Evolutionary conservation across 768 basidiomycete genomes (phyloP).

Genomic region (Panellus pusillus): DNA sequence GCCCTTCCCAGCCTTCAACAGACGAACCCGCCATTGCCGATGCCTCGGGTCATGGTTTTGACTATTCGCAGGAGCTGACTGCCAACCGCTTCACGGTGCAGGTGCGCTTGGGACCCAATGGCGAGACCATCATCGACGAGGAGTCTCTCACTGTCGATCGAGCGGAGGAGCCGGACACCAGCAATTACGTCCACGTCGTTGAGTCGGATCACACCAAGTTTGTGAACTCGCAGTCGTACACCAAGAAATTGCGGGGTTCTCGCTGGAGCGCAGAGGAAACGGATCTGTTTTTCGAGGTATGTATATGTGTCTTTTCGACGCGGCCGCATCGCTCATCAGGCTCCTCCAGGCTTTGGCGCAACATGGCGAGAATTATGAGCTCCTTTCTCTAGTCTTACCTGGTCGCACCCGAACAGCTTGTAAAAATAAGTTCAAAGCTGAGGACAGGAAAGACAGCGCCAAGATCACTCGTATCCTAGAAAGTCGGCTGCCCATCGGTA

Average conservation of each 20-base stretch:
- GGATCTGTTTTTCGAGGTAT: constrained; percentile 81
- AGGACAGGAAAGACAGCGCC: constrained; percentile 79
- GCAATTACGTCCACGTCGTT: constrained; percentile 73
- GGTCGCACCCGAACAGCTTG: constrained; percentile 86
- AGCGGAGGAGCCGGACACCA: constrained; percentile 63
- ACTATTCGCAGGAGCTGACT: constrained; percentile 64
- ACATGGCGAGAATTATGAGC: constrained; percentile 91
- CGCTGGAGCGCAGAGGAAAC: constrained; percentile 92
- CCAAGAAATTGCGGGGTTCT: constrained; percentile 76
- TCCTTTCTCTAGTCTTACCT: constrained; percentile 83
- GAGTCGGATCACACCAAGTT: constrained; percentile 85
- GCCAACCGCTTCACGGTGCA: constrained; percentile 81
- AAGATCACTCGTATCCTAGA: constrained; percentile 76
- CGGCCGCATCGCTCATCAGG: constrained; percentile 13
- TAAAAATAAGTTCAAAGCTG: constrained; percentile 90
- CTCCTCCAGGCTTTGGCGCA: constrained; percentile 75
- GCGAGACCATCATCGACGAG: constrained; percentile 86
- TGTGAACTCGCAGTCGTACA: constrained; percentile 80
- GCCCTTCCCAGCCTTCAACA: constrained; percentile 3
- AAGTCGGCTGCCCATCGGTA: constrained; percentile 75
- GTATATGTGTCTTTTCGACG: constrained; percentile 24
- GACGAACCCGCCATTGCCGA: constrained; percentile 33
- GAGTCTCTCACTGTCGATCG: constrained; percentile 81
- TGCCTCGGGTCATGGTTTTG: constrained; percentile 61
- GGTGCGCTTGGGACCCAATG: constrained; percentile 83